Evolutionary conservation across 768 basidiomycete species (phyloP).

Genomic region (Leccinum imitatum): DNA sequence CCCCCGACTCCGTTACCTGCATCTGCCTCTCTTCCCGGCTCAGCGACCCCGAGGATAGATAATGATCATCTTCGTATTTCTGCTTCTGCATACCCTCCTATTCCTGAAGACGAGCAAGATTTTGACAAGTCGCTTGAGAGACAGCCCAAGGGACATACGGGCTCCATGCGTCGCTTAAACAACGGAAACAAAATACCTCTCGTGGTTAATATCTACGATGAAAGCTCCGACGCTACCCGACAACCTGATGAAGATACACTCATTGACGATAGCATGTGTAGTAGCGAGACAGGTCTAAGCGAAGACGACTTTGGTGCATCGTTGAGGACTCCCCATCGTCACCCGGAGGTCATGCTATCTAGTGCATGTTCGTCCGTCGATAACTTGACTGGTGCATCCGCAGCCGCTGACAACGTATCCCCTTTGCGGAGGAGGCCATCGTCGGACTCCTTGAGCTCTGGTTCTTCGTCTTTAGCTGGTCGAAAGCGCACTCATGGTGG

Average conservation of each 20-base stretch:
- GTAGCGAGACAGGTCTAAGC: conserved; percentile 26
- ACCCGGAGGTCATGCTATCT: conserved; percentile 21
- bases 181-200: conserved; percentile 39
- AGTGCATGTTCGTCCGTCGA: conserved; percentile 26
- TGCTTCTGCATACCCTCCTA: conserved; percentile 24
- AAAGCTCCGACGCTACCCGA: conserved; percentile 2
- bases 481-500: conserved; percentile 38
- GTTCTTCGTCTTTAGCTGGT: conserved; percentile 38
- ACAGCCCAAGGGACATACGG: conserved; percentile 59
- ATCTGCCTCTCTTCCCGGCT: conserved; percentile 34
- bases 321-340: conserved; percentile 57
- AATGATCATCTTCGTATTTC: conserved; percentile 5
- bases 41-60: conserved; percentile 6
- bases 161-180: conserved; percentile 62
- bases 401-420: conserved; percentile 39
- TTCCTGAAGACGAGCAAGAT: conserved; percentile 54
- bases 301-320: conserved; percentile 67
- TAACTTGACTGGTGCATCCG: conserved; percentile 35
- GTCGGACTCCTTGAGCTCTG: conserved; percentile 43
- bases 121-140: conserved; percentile 71
- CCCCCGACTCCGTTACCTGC: conserved; percentile 62
- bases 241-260: conserved; percentile 22
- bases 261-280: conserved; percentile 27
- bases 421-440: conserved; percentile 40
- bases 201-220: conserved; percentile 40